phyloP scores from a whole-genome alignment of 2,329 filamentous ascomycete genomes.

The Didymella pinodella region DNA sequence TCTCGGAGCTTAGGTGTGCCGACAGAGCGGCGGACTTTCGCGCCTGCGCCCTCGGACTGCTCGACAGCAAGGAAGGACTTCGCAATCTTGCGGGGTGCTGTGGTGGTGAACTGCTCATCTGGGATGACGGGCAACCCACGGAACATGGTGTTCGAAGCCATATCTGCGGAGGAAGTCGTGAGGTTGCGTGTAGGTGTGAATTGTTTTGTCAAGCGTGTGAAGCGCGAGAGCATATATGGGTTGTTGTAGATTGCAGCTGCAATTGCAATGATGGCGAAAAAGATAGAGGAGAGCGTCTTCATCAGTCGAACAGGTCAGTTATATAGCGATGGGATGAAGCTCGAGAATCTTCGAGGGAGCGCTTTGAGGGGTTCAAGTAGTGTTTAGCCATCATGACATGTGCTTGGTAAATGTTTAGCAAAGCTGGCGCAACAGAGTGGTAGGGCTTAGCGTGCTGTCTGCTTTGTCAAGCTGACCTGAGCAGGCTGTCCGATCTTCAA shows the following conservation, averaged over 20 bases:
- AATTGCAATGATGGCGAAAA: slow-evolving; percentile 54
- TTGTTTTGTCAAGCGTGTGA: slow-evolving; percentile 44
- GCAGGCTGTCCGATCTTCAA: slow-evolving; percentile 22
- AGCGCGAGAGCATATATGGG: slow-evolving; percentile 53
- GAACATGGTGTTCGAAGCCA: slow-evolving; percentile 50
- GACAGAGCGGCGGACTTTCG: slow-evolving; percentile 84
- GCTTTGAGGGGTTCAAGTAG: slow-evolving; percentile 20
- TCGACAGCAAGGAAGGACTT: slow-evolving; percentile 85
- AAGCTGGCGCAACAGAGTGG: slow-evolving; percentile 24
- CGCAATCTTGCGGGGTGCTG: slow-evolving; percentile 73
- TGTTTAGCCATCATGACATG: slow-evolving; percentile 28
- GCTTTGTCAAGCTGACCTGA: slow-evolving; percentile 38
- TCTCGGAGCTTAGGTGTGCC: slow-evolving; percentile 84
- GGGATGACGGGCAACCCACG: slow-evolving; percentile 59
- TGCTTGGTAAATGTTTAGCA: slow-evolving; percentile 43
- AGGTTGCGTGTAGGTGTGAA: slow-evolving; percentile 34
- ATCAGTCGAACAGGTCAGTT: slow-evolving; percentile 42
- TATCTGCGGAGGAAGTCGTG: slow-evolving; percentile 38
- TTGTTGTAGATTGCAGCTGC: slow-evolving; percentile 50
- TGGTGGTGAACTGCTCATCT: slow-evolving; percentile 49
- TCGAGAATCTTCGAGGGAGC: slow-evolving; percentile 44
- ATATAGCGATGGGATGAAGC: slow-evolving; percentile 43
- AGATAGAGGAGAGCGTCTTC: slow-evolving; percentile 52
- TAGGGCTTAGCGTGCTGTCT: slow-evolving; percentile 18
- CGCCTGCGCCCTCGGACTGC: slow-evolving; percentile 87